Evolutionary conservation across 257 asterid species (phyloP), one percentile per base, ranked within the genome.

Genomic region (Orobanche coerulescens): DNA sequence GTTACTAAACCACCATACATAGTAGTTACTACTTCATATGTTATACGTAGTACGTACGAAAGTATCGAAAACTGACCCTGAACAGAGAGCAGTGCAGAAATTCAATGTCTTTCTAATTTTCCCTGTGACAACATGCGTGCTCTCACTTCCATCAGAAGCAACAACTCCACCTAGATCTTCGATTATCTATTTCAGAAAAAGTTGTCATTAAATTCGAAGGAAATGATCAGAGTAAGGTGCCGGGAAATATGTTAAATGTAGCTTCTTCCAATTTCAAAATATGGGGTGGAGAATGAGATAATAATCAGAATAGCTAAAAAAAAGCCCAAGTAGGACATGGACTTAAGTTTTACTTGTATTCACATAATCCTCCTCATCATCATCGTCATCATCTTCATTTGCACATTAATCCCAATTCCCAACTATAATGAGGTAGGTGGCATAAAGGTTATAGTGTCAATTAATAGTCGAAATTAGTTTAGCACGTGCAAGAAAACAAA

Each of bases 71-170:
- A 62, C 95, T 74, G 65, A 88, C 98, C 96, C 98, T 69, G 98
- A 88, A 77, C 96, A 84, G 78, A 92, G 92, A 66, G 94, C 96
- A 9, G 73, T 77, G 76, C 96, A 92, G 79, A 92, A 88, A 65
- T 92, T 88, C 36, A 79, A 67, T 9, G 98, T 92, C 76, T 62
- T 73, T 66, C 98, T 82, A 63, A 75, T 94, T 86, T 84, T 78
- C 65, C 96, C 94, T 0, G 98, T 80, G 71, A 88, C 78, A 23
- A 92, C 74, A 70, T 92, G 98, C 40, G 98, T 84, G 87, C 88
- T 76, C 61, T 22, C 24, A 61, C 71, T 76, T 74, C 98, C 98
- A 65, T 86, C 90, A 58, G 78, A 73, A 65, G 95, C 78, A 71
- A 88, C 98, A 72, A 53, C 71, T 72, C 98, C 96, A 31, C 96